phyloP scores from a whole-genome alignment of 495 filamentous ascomycete genomes.

The Penicillium pulvis region DNA sequence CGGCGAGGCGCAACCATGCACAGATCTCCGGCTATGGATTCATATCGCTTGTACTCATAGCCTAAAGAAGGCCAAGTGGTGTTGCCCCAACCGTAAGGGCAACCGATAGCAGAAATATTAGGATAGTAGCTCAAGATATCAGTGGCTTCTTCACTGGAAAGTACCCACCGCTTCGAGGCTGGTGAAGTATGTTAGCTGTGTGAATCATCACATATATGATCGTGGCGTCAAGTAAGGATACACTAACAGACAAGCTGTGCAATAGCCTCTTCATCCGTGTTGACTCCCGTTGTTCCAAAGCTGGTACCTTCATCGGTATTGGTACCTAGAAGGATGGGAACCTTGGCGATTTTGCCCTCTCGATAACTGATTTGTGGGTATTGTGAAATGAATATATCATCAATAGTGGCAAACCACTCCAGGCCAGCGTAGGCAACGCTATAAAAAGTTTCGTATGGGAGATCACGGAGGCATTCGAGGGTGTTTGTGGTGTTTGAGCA shows the following conservation, averaged over 20 bases:
- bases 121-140: constrained; percentile 40
- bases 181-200: background rate
- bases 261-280: constrained; percentile 48
- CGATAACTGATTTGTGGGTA: constrained; percentile 42
- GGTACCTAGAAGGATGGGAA: constrained; percentile 48
- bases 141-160: constrained; percentile 31
- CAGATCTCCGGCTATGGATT: constrained; percentile 55
- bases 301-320: constrained; percentile 54
- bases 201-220: background rate
- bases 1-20: constrained; percentile 58
- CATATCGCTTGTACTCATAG: constrained; percentile 52
- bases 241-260: constrained; percentile 40
- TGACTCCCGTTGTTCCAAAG: constrained; percentile 46
- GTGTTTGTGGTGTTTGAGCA: constrained; percentile 59
- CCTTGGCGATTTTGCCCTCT: constrained; percentile 38
- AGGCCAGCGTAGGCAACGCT: constrained; percentile 46
- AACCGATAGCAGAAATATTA: constrained; percentile 45
- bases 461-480: constrained; percentile 61
- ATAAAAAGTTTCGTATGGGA: constrained; percentile 59
- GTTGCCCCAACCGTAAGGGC: constrained; percentile 53
- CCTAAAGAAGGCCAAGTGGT: constrained; percentile 46
- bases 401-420: constrained; percentile 49
- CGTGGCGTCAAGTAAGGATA: too few relatives aligned
- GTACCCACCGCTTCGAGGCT: constrained; percentile 44
- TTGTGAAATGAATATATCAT: constrained; percentile 51